Percentiles rank a stretch among this genome's conserved stretches.
Conservation (phyloP, 495 filamentous ascomycete genomes). For the Trichocladium antarcticum region DNA sequence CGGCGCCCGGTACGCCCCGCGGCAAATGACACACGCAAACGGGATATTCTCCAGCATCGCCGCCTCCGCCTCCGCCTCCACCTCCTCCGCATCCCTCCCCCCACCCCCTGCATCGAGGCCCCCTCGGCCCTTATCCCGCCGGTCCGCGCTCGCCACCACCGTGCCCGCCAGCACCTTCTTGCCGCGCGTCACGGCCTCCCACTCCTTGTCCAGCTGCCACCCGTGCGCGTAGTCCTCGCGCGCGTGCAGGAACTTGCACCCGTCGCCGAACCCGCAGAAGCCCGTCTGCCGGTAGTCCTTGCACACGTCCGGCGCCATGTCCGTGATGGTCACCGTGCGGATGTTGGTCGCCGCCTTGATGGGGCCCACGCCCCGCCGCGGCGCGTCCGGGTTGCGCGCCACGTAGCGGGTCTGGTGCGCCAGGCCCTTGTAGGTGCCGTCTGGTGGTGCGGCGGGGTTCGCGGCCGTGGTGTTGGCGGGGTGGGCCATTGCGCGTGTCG, state of each 20-base stretch:
- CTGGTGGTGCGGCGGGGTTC: slow-evolving; percentile 17
- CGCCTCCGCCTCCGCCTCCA: slow-evolving; percentile 60
- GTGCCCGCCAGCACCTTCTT: slow-evolving; percentile 55
- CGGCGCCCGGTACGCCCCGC: slow-evolving; percentile 65
- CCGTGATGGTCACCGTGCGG: slow-evolving; percentile 77
- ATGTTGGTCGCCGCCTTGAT: slow-evolving; percentile 85
- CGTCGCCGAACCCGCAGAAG: slow-evolving; percentile 30
- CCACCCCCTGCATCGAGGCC: slow-evolving; percentile 32
- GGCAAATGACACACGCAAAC: slow-evolving; percentile 92
- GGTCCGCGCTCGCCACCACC: slow-evolving; percentile 50
- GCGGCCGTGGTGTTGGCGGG: background rate
- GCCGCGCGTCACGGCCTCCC: slow-evolving; percentile 74
- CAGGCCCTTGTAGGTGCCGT: slow-evolving; percentile 68
- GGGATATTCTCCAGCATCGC: slow-evolving; percentile 76
- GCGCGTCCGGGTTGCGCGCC: slow-evolving; percentile 71
- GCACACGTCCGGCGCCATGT: slow-evolving; percentile 89
- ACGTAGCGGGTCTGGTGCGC: slow-evolving; percentile 64
- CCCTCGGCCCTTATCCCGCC: slow-evolving; percentile 30
- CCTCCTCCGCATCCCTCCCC: slow-evolving; percentile 30
- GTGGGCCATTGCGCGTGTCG: slow-evolving; percentile 38
- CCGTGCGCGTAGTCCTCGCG: slow-evolving; percentile 85
- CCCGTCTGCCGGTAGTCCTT: slow-evolving; percentile 50
- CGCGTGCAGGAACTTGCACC: slow-evolving; percentile 76
- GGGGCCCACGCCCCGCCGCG: slow-evolving; percentile 62
- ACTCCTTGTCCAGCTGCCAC: slow-evolving; percentile 90